Percentiles rank a stretch among this genome's conserved stretches.
These are phyloP conservation scores for Chytriomyces sp. DNA, from an alignment of 192 early-diverging fungal species.

Conservation along the genomic window DNA sequence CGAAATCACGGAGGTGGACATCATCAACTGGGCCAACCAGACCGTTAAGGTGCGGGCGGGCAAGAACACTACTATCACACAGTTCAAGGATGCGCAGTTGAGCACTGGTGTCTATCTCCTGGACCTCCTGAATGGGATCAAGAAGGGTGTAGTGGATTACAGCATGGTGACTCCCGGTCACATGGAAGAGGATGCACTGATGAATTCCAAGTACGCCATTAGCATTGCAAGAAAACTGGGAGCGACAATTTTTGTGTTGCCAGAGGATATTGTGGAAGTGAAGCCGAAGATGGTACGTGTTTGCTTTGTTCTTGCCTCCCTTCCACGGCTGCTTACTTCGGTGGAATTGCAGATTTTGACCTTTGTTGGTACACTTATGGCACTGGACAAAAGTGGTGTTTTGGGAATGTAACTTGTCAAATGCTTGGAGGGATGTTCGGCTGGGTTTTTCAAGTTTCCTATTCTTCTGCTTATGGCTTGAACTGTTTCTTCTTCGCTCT, in stretches of 20 bases:
- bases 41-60: conserved; percentile 61
- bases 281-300: conserved; percentile 87
- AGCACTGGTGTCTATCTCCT: conserved; percentile 82
- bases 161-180: conserved; percentile 73
- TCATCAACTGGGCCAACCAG: conserved; percentile 95
- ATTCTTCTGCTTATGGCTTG: too few species aligned
- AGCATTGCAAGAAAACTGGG: conserved; percentile 98
- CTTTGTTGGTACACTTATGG: conserved; percentile 84
- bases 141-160: conserved; percentile 90
- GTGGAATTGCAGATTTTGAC: conserved; percentile 71
- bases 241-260: conserved; percentile 96
- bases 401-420: conserved; percentile 2
- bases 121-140: conserved; percentile 91
- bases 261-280: conserved; percentile 98
- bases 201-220: conserved; percentile 96
- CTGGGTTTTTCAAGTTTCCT: too few species aligned
- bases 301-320: neutral
- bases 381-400: conserved; percentile 51
- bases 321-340: neutral
- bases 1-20: conserved; percentile 89
- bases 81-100: conserved; percentile 85
- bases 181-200: conserved; percentile 80
- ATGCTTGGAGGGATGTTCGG: too few species aligned
- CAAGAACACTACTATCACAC: conserved; percentile 70
- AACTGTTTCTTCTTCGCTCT: too few species aligned